A percentile compares a stretch with the other conserved stretches of the same genome.
phyloP scores from a whole-genome alignment of 2,329 filamentous ascomycete species.

The Exutisphaerella laricina region DNA sequence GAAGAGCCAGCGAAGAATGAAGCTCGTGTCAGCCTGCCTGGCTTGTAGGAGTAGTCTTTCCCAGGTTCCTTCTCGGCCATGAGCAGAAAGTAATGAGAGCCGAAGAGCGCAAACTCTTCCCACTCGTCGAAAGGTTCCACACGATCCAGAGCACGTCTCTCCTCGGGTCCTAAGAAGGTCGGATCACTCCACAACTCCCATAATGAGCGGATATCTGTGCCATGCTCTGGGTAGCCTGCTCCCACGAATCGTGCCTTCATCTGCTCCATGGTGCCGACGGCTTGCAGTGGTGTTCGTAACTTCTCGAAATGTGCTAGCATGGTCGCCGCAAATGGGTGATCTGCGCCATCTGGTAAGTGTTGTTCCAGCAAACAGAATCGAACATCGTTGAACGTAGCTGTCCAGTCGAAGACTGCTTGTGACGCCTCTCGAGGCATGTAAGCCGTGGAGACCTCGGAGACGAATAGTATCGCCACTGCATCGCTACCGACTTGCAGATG shows the following conservation, averaged over 20 bases:
- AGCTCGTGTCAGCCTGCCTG: conserved; percentile 22
- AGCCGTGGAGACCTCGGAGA: conserved; percentile 85
- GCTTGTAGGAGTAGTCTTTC: conserved; percentile 22
- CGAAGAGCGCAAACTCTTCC: conserved; percentile 88
- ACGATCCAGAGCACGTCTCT: conserved; percentile 59
- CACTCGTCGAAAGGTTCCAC: conserved; percentile 90
- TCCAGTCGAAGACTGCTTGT: conserved; percentile 72
- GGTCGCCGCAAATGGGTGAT: conserved; percentile 77
- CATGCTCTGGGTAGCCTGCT: conserved; percentile 58
- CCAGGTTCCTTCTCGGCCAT: conserved; percentile 50
- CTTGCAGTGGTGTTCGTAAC: conserved; percentile 70
- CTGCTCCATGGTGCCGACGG: conserved; percentile 57
- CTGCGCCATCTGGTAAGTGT: conserved; percentile 68
- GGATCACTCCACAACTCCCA: conserved; percentile 78
- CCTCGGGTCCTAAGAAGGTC: conserved; percentile 55
- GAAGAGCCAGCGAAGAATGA: conserved; percentile 21
- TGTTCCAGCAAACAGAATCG: conserved; percentile 86
- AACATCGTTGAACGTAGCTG: conserved; percentile 63
- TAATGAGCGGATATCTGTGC: conserved; percentile 59
- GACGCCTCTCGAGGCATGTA: conserved; percentile 75
- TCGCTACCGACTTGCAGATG: conserved; percentile 55
- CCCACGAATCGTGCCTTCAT: conserved; percentile 63
- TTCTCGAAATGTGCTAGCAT: conserved; percentile 84
- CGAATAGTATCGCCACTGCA: conserved; percentile 60
- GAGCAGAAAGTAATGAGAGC: conserved; percentile 76